These are phyloP conservation scores for Catharanthus roseus DNA, from an alignment of 257 asterid genomes.

Conservation along the genomic window DNA sequence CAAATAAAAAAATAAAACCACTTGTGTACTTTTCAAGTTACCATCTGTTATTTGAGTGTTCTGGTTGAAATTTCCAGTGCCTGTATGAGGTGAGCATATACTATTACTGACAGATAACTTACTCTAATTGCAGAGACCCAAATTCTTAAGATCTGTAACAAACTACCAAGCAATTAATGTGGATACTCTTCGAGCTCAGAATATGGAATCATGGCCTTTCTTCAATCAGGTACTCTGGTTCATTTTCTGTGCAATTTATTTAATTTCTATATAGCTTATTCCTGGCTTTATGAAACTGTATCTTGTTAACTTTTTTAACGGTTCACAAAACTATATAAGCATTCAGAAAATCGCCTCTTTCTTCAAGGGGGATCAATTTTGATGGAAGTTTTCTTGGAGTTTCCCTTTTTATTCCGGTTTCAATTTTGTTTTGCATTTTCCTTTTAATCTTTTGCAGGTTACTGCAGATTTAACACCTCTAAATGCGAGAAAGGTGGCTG, in stretches of 20 bases:
- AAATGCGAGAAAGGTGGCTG: constrained; percentile 63
- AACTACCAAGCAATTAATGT: constrained; percentile 75
- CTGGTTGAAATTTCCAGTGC: too few species aligned
- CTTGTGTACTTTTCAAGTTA: too few species aligned
- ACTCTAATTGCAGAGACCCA: constrained; percentile 58
- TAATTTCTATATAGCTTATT: background rate
- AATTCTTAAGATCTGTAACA: constrained; percentile 50
- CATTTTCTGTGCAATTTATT: background rate
- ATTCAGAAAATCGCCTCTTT: background rate
- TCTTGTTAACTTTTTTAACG: background rate
- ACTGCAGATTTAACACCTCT: constrained; percentile 83
- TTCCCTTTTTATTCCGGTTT: too few species aligned
- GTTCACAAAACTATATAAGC: background rate
- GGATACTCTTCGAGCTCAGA: constrained; percentile 81
- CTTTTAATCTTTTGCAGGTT: constrained; percentile 61
- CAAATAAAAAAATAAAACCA: too few species aligned
- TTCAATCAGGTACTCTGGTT: constrained; percentile 62
- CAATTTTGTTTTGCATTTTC: background rate
- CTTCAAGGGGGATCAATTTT: too few species aligned
- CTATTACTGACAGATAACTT: background rate
- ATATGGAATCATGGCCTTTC: constrained; percentile 70
- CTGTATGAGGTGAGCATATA: background rate
- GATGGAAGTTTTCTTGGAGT: too few species aligned
- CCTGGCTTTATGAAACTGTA: background rate
- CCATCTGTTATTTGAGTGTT: too few species aligned